phyloP scores from a whole-genome alignment of 2,329 filamentous ascomycete species.

The Fonsecaea monophora region DNA sequence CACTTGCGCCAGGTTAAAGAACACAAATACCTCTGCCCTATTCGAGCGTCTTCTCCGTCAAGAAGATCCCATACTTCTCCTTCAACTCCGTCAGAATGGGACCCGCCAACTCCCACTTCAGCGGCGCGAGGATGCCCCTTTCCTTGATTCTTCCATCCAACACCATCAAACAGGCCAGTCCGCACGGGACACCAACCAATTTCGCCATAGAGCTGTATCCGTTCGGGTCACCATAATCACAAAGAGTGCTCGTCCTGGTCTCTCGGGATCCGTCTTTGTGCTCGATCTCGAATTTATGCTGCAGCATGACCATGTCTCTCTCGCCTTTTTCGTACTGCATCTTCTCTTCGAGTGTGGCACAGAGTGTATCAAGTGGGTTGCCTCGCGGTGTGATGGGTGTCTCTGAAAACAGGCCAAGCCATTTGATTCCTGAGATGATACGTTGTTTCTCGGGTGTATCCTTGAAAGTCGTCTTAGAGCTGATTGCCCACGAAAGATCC shows the following conservation, averaged over 20 bases:
- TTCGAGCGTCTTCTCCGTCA: slow-evolving; percentile 68
- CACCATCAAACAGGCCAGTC: slow-evolving; percentile 77
- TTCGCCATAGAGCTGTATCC: slow-evolving; percentile 82
- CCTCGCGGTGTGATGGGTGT: slow-evolving; percentile 72
- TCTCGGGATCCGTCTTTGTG: slow-evolving; percentile 78
- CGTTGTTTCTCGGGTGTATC: slow-evolving; percentile 71
- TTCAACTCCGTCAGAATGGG: slow-evolving; percentile 79
- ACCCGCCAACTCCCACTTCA: slow-evolving; percentile 72
- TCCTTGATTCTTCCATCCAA: slow-evolving; percentile 75
- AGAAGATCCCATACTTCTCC: slow-evolving; percentile 76
- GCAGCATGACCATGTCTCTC: slow-evolving; percentile 77
- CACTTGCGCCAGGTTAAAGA: neutral
- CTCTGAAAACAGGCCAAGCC: slow-evolving; percentile 72
- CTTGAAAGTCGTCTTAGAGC: slow-evolving; percentile 75
- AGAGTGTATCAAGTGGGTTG: slow-evolving; percentile 89
- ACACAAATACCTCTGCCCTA: neutral
- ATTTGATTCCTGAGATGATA: slow-evolving; percentile 74
- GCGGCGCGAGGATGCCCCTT: slow-evolving; percentile 78
- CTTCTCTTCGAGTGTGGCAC: slow-evolving; percentile 86
- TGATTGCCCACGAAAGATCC: slow-evolving; percentile 75
- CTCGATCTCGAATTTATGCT: slow-evolving; percentile 77
- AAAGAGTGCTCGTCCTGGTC: slow-evolving; percentile 79
- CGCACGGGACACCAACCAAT: slow-evolving; percentile 77
- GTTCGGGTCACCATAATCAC: slow-evolving; percentile 79
- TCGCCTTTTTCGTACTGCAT: slow-evolving; percentile 85